Evolutionary conservation across 108 stramenopile genomes (phyloP).

Genomic region (Conticribra guillardii): DNA sequence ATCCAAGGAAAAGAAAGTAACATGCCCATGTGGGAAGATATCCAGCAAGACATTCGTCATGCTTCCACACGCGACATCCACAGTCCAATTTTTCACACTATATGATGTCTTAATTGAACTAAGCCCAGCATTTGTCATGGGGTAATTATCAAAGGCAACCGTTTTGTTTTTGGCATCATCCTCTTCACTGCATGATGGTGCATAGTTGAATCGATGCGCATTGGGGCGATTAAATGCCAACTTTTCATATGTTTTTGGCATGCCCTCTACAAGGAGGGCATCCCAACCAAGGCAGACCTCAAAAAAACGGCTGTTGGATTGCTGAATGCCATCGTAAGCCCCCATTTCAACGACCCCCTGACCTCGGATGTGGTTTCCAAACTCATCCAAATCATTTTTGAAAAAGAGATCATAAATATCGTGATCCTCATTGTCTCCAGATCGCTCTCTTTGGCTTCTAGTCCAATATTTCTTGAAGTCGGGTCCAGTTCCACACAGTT

Average conservation of each 20-base stretch:
- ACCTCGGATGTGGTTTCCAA: no score
- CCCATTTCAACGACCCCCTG: background rate
- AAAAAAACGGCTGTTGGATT: constrained; percentile 40
- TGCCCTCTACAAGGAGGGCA: constrained; percentile 47
- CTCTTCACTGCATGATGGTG: constrained; percentile 32
- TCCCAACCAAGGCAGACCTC: constrained; percentile 55
- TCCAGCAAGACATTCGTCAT: constrained; percentile 28
- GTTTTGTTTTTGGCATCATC: background rate
- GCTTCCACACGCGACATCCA: constrained; percentile 49
- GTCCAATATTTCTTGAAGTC: background rate
- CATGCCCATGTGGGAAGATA: constrained; percentile 13
- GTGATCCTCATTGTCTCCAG: background rate
- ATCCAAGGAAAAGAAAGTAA: constrained; percentile 56
- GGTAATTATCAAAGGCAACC: constrained; percentile 22
- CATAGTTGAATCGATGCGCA: constrained; percentile 44
- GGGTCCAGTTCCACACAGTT: background rate
- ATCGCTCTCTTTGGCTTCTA: background rate
- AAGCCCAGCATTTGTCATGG: constrained; percentile 50
- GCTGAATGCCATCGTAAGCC: background rate
- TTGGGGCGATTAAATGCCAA: constrained; percentile 35
- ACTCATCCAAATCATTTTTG: background rate
- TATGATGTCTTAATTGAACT: constrained; percentile 9
- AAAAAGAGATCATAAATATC: background rate
- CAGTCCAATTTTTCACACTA: constrained; percentile 6
- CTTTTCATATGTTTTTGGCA: constrained; percentile 24